A percentile compares a stretch with the other conserved stretches of the same genome.
phyloP scores from a whole-genome alignment of 768 basidiomycete species.

The Dentipellis fragilis region DNA sequence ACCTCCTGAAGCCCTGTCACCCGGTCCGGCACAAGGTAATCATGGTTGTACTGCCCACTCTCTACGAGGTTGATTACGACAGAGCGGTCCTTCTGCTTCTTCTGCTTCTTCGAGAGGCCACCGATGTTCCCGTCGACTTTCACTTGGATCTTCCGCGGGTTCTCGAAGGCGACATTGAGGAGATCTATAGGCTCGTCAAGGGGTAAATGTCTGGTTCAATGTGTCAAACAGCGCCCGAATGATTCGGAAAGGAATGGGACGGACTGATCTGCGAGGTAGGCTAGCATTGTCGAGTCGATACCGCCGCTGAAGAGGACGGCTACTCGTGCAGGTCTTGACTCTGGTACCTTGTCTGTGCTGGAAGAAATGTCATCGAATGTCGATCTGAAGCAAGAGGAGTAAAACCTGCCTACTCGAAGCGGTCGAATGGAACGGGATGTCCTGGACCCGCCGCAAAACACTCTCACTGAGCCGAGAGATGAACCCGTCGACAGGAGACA shows the following conservation, averaged over 20 bases:
- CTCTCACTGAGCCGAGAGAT: constrained; percentile 51
- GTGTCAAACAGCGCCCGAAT: too few species aligned
- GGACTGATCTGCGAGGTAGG: constrained; percentile 71
- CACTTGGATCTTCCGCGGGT: constrained; percentile 65
- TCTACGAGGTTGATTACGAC: background rate
- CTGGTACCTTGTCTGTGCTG: too few species aligned
- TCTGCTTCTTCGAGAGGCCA: constrained; percentile 34
- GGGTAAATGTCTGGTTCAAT: constrained; percentile 50
- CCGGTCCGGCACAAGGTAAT: constrained; percentile 84
- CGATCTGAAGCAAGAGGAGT: too few species aligned
- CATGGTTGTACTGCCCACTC: constrained; percentile 10
- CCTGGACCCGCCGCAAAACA: constrained; percentile 53
- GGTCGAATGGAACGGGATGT: constrained; percentile 41
- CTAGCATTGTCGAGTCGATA: constrained; percentile 82
- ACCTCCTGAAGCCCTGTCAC: constrained; percentile 69
- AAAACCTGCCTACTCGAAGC: too few species aligned
- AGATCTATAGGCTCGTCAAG: constrained; percentile 79
- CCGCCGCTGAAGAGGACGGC: constrained; percentile 94
- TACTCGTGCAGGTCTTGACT: constrained; percentile 31
- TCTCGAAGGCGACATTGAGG: constrained; percentile 91
- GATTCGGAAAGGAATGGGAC: constrained; percentile 6
- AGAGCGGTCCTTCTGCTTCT: constrained; percentile 19
- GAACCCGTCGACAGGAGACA: constrained; percentile 36
- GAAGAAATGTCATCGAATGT: too few species aligned
- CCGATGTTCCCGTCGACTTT: constrained; percentile 37